Evolutionary conservation across 2,329 filamentous ascomycete species (phyloP).

Genomic region (Talaromyces sp.): DNA sequence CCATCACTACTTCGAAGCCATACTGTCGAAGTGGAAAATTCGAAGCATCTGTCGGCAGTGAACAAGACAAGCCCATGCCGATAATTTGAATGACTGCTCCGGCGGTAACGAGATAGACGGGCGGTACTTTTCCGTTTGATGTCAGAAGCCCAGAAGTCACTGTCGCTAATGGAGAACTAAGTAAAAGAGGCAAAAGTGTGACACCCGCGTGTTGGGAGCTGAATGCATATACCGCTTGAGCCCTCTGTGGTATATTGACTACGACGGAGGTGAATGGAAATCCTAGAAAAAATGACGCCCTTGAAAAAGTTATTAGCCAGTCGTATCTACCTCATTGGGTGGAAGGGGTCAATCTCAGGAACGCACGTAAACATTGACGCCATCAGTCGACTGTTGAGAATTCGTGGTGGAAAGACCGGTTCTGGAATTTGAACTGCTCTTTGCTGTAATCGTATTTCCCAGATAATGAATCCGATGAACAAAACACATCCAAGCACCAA

Average conservation of each 20-base stretch:
- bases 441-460: slow-evolving; percentile 28
- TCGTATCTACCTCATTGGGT: too few species aligned
- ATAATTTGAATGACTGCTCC: slow-evolving; percentile 31
- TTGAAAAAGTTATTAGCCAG: not conserved
- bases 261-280: slow-evolving; percentile 13
- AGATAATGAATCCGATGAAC: slow-evolving; percentile 18
- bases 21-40: slow-evolving; percentile 25
- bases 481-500: not conserved
- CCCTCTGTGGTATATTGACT: slow-evolving; percentile 38
- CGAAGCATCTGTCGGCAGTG: slow-evolving; percentile 19
- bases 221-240: slow-evolving; percentile 33
- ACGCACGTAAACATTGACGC: slow-evolving; percentile 35
- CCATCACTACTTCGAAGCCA: slow-evolving; percentile 37
- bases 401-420: slow-evolving; percentile 36
- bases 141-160: slow-evolving; percentile 29
- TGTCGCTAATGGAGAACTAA: slow-evolving; percentile 28
- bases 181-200: slow-evolving; percentile 33
- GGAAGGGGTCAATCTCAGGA: too few species aligned
- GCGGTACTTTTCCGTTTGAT: slow-evolving; percentile 27
- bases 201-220: slow-evolving; percentile 32
- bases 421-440: slow-evolving; percentile 22
- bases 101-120: slow-evolving; percentile 29
- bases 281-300: slow-evolving; percentile 26
- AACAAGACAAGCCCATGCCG: slow-evolving; percentile 33
- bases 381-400: slow-evolving; percentile 32